phyloP scores from a whole-genome alignment of 345 rosid genomes.

The Citrus reticulata region DNA sequence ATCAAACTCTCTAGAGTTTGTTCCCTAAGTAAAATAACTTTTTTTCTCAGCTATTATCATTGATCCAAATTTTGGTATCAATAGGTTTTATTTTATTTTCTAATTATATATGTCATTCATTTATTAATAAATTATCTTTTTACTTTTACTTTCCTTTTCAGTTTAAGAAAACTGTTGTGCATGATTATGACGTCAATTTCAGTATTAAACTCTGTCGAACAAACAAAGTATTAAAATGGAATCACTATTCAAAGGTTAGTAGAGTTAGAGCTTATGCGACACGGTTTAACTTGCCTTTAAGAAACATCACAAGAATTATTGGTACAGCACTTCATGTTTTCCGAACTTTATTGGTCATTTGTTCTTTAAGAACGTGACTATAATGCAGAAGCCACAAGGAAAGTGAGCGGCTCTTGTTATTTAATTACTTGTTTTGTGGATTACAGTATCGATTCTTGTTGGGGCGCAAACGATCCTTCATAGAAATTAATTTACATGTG shows the following conservation, averaged over 20 bases:
- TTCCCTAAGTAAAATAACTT: too few species aligned
- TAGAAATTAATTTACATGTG: not conserved
- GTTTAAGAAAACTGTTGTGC: not conserved
- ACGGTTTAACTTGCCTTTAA: not conserved
- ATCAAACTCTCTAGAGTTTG: rapidly evolving
- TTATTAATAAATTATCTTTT: not conserved
- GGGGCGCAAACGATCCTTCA: not conserved
- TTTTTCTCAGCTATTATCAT: too few species aligned
- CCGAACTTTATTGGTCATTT: not conserved
- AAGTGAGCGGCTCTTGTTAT: too few species aligned
- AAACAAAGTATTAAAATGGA: not conserved
- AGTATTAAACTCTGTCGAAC: not conserved
- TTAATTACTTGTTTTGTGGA: too few species aligned
- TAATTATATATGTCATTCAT: too few species aligned
- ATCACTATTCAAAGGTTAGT: not conserved
- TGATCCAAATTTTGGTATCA: too few species aligned
- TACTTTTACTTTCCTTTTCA: not conserved
- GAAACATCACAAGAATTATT: not conserved
- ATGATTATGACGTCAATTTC: not conserved
- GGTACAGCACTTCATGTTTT: not conserved
- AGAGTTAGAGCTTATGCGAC: not conserved
- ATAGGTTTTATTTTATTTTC: too few species aligned
- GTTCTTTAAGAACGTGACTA: not conserved
- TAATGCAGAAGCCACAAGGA: too few species aligned
- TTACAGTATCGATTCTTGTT: too few species aligned